Base-by-base conservation (phyloP, 192 early-diverging fungal species). In the Chytriomyces confervae region DNA sequence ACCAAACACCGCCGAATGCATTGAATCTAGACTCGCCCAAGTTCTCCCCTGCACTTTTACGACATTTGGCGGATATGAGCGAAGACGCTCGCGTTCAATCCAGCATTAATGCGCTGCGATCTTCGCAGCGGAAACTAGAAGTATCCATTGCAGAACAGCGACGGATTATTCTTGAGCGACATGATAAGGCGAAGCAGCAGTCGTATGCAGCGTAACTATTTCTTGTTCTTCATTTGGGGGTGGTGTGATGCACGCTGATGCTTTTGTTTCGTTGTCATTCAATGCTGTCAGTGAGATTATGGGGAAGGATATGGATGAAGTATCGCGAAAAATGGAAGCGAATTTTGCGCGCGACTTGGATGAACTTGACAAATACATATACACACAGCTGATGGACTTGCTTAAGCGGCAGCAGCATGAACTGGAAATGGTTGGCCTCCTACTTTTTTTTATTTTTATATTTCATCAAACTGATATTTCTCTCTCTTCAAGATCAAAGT, bases 361-460 rank as follows among this genome's bases (percentile, higher is more conserved):
- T 6, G 72, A 74, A 48, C 61, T n/a, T 2, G 72, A 74, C 53
- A 62, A 61, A 29, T 63, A 23, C n/a, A n/a, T 74, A 13, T 27
- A 20, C 18, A 61, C 18, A 23, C 46, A 74, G 44, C 43, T 74
- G 72, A 62, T 62, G 72, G 72, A 61, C 8, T 29, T 74, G 61
- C 7, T 74, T 2, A 61, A 74, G 61, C 61, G 62, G 44, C 72
- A 74, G 61, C 72, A 74, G 61, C 6, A 44, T 44, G 72, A 74
- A 44, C 44, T 74, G 57, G 43, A 74, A 43, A 27, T 16, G 49
- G 70, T 72, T 10, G 43, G 51, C 24, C 10, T 7, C 36, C n/a
- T 72, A 5, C 4, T 47, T 8, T 7, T 18, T 18, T n/a, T n/a
- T 27, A 27, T 27, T 72, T 18, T 16, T 60, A 61, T 9, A 5